A percentile compares a stretch with the other conserved stretches of the same genome.
Conservation (phyloP, 352 stramenopile genomes). For the Pythium volutum region DNA sequence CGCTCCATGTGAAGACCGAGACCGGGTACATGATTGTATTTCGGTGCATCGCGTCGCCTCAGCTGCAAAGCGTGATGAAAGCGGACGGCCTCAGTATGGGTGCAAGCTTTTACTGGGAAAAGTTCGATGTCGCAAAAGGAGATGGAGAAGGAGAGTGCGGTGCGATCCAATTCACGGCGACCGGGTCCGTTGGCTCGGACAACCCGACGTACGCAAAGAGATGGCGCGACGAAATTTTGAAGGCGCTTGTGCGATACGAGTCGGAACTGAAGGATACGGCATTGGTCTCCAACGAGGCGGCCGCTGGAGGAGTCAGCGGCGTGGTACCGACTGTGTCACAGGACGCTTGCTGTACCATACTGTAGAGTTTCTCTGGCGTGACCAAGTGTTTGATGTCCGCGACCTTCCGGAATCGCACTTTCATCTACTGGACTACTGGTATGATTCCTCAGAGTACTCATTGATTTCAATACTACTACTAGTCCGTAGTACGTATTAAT, state of each 20-base stretch:
- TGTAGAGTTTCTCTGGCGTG: no score
- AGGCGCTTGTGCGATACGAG: background rate
- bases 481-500: no score
- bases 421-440: no score
- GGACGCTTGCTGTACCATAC: no score
- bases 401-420: no score
- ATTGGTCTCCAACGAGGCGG: no score
- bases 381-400: no score
- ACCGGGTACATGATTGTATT: slow-evolving; percentile 4
- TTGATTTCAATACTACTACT: no score
- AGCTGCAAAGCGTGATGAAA: background rate
- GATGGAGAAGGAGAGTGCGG: background rate
- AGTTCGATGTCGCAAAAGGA: background rate
- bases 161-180: background rate
- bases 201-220: background rate
- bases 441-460: no score
- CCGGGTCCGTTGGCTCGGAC: background rate
- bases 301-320: no score
- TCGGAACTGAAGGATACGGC: no score
- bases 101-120: slow-evolving; percentile 16
- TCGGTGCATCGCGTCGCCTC: background rate
- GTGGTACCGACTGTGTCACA: no score
- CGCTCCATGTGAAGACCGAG: slow-evolving; percentile 9
- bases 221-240: background rate
- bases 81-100: background rate